phyloP scores from a whole-genome alignment of 257 asterid species.

The Forsythia viridissima region DNA sequence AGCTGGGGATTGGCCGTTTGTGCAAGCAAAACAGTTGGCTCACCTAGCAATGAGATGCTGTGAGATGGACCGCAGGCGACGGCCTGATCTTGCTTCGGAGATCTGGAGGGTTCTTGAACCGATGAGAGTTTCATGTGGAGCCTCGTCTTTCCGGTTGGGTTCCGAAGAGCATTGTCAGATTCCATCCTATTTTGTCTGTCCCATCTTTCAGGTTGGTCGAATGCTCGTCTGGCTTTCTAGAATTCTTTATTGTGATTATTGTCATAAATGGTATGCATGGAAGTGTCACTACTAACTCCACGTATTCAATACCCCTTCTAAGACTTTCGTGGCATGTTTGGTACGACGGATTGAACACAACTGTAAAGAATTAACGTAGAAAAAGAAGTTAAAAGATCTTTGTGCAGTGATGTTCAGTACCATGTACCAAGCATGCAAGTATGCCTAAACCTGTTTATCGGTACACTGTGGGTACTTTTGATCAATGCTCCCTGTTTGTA shows the following conservation, averaged over 20 bases:
- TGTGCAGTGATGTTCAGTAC: too few species aligned
- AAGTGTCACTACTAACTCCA: too few species aligned
- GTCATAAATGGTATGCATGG: too few species aligned
- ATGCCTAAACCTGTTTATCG: too few species aligned
- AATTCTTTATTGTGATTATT: background rate
- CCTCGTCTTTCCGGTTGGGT: conserved; percentile 47
- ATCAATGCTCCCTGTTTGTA: too few species aligned
- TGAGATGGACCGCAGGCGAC: conserved; percentile 40
- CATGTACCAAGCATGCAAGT: too few species aligned
- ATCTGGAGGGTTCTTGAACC: conserved; percentile 84
- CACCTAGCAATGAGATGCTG: conserved; percentile 73
- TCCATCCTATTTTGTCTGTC: conserved; percentile 80
- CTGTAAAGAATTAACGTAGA: too few species aligned
- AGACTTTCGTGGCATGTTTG: too few species aligned
- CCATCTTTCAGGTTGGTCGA: conserved; percentile 86
- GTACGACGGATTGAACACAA: too few species aligned
- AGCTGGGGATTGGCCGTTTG: conserved; percentile 99
- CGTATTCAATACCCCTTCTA: too few species aligned
- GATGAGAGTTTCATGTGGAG: conserved; percentile 77
- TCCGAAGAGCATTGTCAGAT: conserved; percentile 45
- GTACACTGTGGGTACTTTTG: too few species aligned
- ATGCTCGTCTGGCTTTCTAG: background rate
- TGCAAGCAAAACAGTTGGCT: conserved; percentile 95
- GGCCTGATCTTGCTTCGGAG: conserved; percentile 84
- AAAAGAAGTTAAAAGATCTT: too few species aligned